Evolutionary conservation across 1,139 yeast species (phyloP), one percentile per base, ranked within the genome.

Genomic region (Zygosaccharomyces sapae): DNA sequence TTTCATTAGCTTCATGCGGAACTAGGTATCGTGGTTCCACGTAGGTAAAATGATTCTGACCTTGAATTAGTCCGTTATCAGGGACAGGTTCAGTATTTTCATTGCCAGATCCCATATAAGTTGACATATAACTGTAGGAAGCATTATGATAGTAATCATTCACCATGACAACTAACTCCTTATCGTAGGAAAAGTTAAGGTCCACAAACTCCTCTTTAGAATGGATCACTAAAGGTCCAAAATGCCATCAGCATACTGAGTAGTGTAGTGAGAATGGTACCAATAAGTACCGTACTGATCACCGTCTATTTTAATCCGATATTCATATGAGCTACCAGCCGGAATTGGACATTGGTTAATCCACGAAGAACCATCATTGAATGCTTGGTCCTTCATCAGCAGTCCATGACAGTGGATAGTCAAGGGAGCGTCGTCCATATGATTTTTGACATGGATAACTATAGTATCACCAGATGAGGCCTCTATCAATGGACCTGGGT

Each of bases 331-430:
- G 25, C 75, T 75, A 18, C 78, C 77, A 10, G 81, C 76, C 8
- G 80, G 74, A 45, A 80, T 74, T 3, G 84, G 83, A 61, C 85
- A 80, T 62, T 79, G 84, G 33, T 80, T 76, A 46, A 79, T 71
- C 73, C 72, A 70, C 53, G 76, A 73, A 3, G 83, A 80, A 12
- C 85, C 85, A 64, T 80, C 85, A 78, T 78, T 77, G 54, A 67
- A 73, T 47, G 65, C 67, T 12, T 77, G 76, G 12, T 70, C 65
- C 62, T 75, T 76, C 34, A 48, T 68, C 71, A 79, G 63, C 41
- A 79, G 63, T 19, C 83, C 84, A 55, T 79, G 84, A 73, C 79
- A 78, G 61, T 79, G 84, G 29, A 78, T 58, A 10, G 80, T 66
- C 12, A 80, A 73, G 50, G 76, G 72, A 46, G 66, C 62, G 51